phyloP scores from a whole-genome alignment of 306 rosid genomes.

The Fragaria iinumae region DNA sequence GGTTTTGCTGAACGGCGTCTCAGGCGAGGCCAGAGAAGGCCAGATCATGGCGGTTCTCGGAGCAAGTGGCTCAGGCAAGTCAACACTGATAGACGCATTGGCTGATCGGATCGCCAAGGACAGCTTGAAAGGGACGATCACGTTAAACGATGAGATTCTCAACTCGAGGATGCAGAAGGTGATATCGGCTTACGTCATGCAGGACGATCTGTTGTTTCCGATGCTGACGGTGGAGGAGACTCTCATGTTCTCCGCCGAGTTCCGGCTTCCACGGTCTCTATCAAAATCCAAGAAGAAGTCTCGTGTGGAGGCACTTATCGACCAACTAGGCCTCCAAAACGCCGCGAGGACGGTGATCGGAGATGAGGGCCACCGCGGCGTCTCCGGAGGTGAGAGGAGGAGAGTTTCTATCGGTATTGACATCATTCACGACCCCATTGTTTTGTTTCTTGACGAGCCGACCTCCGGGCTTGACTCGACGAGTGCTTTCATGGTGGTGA shows the following conservation, averaged over 20 bases:
- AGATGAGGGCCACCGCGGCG: constrained; percentile 86
- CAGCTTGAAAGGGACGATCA: constrained; percentile 61
- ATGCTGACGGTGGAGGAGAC: constrained; percentile 96
- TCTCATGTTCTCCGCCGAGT: constrained; percentile 88
- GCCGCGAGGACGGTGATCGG: constrained; percentile 79
- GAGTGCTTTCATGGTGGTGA: constrained; percentile 90
- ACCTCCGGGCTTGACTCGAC: constrained; percentile 93
- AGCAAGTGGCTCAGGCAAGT: constrained; percentile 92
- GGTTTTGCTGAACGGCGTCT: constrained; percentile 56
- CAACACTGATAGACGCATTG: constrained; percentile 83
- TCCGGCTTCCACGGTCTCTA: constrained; percentile 77
- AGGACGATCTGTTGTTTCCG: constrained; percentile 90
- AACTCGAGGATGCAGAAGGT: constrained; percentile 60
- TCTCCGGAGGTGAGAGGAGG: constrained; percentile 87
- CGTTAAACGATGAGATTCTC: constrained; percentile 56
- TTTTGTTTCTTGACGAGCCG: constrained; percentile 86
- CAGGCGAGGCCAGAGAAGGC: constrained; percentile 91
- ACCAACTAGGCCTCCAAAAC: constrained; percentile 67
- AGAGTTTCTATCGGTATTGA: constrained; percentile 89
- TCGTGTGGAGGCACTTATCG: constrained; percentile 74
- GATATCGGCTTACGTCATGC: constrained; percentile 94
- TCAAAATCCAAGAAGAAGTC: constrained; percentile 71
- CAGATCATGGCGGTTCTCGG: constrained; percentile 94
- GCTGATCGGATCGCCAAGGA: constrained; percentile 75
- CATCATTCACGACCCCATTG: constrained; percentile 81